These are phyloP conservation scores for Angophora floribunda DNA, from an alignment of 345 rosid genomes.

Conservation along the genomic window DNA sequence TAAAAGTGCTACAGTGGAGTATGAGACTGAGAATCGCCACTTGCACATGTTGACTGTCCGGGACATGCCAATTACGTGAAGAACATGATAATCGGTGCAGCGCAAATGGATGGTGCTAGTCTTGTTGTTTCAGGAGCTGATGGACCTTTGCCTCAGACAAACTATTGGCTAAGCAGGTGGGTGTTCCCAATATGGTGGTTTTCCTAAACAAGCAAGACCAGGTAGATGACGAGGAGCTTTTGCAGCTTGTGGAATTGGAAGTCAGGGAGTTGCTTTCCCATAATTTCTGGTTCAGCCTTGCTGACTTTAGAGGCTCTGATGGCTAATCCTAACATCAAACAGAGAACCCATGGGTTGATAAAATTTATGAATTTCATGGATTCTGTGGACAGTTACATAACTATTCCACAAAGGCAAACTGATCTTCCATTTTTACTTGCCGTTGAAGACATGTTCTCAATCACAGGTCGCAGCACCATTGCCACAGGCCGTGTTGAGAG, in stretches of 20 bases:
- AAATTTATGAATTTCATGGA: slow-evolving; percentile 91
- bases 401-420: slow-evolving; percentile 72
- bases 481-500: slow-evolving; percentile 93
- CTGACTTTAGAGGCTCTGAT: slow-evolving; percentile 75
- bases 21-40: slow-evolving; percentile 82
- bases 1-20: slow-evolving; percentile 90
- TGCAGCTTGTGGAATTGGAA: slow-evolving; percentile 91
- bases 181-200: slow-evolving; percentile 88
- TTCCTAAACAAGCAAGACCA: slow-evolving; percentile 91
- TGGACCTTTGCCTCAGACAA: slow-evolving; percentile 95
- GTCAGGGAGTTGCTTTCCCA: slow-evolving; percentile 88
- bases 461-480: slow-evolving; percentile 87
- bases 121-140: slow-evolving; percentile 81
- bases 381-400: slow-evolving; percentile 72
- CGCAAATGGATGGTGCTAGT: slow-evolving; percentile 93
- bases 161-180: slow-evolving; percentile 78
- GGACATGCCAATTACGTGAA: slow-evolving; percentile 93
- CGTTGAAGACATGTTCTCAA: slow-evolving; percentile 83
- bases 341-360: slow-evolving; percentile 91
- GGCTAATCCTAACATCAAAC: slow-evolving; percentile 50
- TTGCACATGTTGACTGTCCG: slow-evolving; percentile 90
- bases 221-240: slow-evolving; percentile 80
- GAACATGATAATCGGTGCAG: slow-evolving; percentile 88
- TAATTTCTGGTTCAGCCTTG: slow-evolving; percentile 46
- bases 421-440: slow-evolving; percentile 88